Evolutionary conservation across 768 basidiomycete species (phyloP).

Genomic region (Asterophora parasitica): DNA sequence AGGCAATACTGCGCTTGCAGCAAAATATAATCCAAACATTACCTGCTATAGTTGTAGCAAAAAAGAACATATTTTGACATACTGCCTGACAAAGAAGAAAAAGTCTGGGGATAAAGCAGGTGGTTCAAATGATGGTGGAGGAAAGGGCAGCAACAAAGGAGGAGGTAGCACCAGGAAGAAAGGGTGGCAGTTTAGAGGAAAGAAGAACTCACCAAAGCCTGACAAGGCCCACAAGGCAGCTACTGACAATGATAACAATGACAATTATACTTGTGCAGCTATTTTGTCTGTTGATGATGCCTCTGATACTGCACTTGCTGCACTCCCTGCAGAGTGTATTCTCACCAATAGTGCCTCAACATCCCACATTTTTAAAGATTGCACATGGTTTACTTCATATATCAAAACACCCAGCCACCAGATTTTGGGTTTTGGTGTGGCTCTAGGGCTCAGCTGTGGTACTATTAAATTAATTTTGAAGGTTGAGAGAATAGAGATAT

Average conservation of each 20-base stretch:
- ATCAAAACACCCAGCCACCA: conserved; percentile 3
- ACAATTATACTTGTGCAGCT: conserved; percentile 5
- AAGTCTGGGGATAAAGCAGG: not conserved
- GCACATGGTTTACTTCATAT: conserved; percentile 2
- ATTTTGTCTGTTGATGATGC: not conserved
- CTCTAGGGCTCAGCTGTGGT: not conserved
- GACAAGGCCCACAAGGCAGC: conserved; percentile 9
- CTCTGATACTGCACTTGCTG: not conserved
- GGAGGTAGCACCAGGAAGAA: not conserved
- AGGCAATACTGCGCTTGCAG: conserved; percentile 16
- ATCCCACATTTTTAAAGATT: not conserved
- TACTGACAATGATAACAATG: not conserved
- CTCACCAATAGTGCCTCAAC: conserved; percentile 6
- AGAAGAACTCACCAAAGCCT: conserved; percentile 1
- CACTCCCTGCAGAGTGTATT: not conserved
- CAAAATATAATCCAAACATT: conserved; percentile 11
- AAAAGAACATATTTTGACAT: conserved; percentile 6
- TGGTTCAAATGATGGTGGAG: not conserved
- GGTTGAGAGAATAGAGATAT: not conserved
- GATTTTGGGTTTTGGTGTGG: conserved; percentile 4
- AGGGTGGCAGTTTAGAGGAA: not conserved
- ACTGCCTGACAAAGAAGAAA: conserved; percentile 7
- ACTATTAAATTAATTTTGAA: conserved; percentile 2
- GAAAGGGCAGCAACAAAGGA: no score
- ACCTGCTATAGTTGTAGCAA: conserved; percentile 11